Percentiles rank a stretch among this genome's conserved stretches.
Conservation (phyloP, 805 yeast genomes). For the Pichia eremophila region DNA sequence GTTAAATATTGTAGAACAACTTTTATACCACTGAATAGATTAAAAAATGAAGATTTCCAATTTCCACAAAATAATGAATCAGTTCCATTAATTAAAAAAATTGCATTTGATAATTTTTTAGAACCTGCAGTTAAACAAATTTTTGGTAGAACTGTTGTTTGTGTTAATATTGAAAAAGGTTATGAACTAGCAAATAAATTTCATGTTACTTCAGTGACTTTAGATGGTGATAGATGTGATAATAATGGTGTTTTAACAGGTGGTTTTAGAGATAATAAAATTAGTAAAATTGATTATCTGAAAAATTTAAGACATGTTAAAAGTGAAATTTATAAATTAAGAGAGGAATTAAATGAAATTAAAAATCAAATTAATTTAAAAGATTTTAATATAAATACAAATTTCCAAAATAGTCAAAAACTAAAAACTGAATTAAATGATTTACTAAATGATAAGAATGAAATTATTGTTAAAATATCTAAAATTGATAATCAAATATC, state of each 20-base stretch:
- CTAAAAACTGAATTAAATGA: conserved; percentile 35
- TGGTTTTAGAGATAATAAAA: conserved; percentile 67
- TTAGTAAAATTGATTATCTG: conserved; percentile 63
- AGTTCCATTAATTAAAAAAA: conserved; percentile 70
- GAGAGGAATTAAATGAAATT: conserved; percentile 31
- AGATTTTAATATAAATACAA: conserved; percentile 43
- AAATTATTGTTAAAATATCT: conserved; percentile 33
- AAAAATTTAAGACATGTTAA: conserved; percentile 46
- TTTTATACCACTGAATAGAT: conserved; percentile 78
- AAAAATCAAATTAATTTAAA: conserved; percentile 30
- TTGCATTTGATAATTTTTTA: conserved; percentile 49
- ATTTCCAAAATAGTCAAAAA: conserved; percentile 35
- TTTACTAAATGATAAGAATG: conserved; percentile 33
- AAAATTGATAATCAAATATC: conserved; percentile 33
- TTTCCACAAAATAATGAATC: conserved; percentile 62
- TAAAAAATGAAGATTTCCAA: conserved; percentile 32
- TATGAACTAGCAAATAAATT: conserved; percentile 52
- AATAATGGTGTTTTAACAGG: conserved; percentile 80
- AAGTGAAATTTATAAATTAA: conserved; percentile 34
- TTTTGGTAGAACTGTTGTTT: conserved; percentile 74
- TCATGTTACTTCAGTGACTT: conserved; percentile 68
- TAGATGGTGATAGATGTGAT: conserved; percentile 88
- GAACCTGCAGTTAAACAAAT: conserved; percentile 67
- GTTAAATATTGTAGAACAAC: conserved; percentile 78
- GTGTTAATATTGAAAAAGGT: conserved; percentile 59